phyloP scores from a whole-genome alignment of 2,329 filamentous ascomycete species.

The Pyrenophora tritici-repentis region DNA sequence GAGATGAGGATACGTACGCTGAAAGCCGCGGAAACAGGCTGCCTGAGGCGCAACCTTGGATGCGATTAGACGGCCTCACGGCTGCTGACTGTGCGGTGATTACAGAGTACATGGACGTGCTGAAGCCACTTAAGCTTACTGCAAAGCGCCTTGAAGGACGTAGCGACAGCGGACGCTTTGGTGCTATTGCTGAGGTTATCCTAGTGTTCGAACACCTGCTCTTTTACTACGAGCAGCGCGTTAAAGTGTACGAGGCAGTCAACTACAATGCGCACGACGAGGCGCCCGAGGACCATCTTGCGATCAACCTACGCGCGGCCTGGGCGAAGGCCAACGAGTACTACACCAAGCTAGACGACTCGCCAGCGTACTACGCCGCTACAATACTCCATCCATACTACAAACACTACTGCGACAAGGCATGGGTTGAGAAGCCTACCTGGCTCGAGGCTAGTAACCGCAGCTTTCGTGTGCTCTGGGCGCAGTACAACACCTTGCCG shows the following conservation, averaged over 20 bases:
- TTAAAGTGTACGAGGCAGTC: not conserved
- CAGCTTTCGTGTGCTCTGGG: not conserved
- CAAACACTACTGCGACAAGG: too few species aligned
- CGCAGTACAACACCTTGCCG: not conserved
- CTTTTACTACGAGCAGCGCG: too few species aligned
- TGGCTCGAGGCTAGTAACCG: not conserved
- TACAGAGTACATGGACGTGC: not conserved
- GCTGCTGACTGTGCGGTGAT: not conserved
- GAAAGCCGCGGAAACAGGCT: too few species aligned
- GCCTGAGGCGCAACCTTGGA: too few species aligned
- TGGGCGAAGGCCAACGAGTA: not conserved
- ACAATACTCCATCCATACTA: too few species aligned
- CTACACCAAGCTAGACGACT: not conserved
- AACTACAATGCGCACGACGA: not conserved
- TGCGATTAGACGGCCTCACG: too few species aligned
- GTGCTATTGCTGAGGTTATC: conserved; percentile 1
- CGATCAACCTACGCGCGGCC: not conserved
- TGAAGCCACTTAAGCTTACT: not conserved
- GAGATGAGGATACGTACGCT: too few species aligned
- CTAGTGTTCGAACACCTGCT: conserved; percentile 5
- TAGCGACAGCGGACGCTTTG: not conserved
- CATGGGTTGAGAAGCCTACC: too few species aligned
- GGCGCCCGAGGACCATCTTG: conserved; percentile 7
- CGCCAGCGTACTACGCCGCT: not conserved
- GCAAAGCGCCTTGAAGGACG: not conserved